phyloP scores from a whole-genome alignment of 2,329 filamentous ascomycete genomes.

The Aspergillus texensis region DNA sequence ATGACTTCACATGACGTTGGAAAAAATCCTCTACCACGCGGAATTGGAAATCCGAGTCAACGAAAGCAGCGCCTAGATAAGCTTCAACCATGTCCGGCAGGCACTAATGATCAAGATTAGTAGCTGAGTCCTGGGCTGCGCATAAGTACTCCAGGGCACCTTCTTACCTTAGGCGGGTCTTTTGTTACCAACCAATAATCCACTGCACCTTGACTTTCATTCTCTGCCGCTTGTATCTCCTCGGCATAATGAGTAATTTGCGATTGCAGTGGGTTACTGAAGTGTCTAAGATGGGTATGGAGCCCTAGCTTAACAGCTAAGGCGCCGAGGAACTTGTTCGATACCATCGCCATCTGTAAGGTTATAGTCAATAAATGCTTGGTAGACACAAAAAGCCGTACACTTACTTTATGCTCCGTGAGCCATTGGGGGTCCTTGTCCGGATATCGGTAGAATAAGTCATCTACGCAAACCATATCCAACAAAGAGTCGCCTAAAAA shows the following conservation, averaged over 20 bases:
- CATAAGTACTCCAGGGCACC: background rate
- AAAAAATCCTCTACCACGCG: slow-evolving; percentile 76
- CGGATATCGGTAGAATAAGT: slow-evolving; percentile 76
- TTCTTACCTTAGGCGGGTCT: slow-evolving; percentile 47
- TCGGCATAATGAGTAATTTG: slow-evolving; percentile 55
- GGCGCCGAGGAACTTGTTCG: slow-evolving; percentile 88
- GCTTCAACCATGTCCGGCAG: slow-evolving; percentile 88
- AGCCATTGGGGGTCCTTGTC: slow-evolving; percentile 90
- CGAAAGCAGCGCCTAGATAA: slow-evolving; percentile 85
- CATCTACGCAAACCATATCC: slow-evolving; percentile 81
- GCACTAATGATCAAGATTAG: slow-evolving; percentile 41
- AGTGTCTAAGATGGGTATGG: slow-evolving; percentile 67
- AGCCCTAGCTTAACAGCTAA: slow-evolving; percentile 78
- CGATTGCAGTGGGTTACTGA: slow-evolving; percentile 39
- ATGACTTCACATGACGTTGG: slow-evolving; percentile 69
- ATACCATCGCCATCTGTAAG: slow-evolving; percentile 85
- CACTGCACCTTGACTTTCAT: slow-evolving; percentile 33
- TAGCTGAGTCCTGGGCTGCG: background rate
- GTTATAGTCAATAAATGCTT: slow-evolving; percentile 13
- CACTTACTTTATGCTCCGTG: slow-evolving; percentile 80
- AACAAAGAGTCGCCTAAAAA: slow-evolving; percentile 89
- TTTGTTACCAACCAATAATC: slow-evolving; percentile 48
- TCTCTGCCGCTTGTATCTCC: slow-evolving; percentile 37
- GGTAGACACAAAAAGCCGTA: too few relatives aligned
- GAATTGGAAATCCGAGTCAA: slow-evolving; percentile 83